Conservation (phyloP, 2,329 filamentous ascomycete genomes). For the Metarhizium anisopliae region DNA sequence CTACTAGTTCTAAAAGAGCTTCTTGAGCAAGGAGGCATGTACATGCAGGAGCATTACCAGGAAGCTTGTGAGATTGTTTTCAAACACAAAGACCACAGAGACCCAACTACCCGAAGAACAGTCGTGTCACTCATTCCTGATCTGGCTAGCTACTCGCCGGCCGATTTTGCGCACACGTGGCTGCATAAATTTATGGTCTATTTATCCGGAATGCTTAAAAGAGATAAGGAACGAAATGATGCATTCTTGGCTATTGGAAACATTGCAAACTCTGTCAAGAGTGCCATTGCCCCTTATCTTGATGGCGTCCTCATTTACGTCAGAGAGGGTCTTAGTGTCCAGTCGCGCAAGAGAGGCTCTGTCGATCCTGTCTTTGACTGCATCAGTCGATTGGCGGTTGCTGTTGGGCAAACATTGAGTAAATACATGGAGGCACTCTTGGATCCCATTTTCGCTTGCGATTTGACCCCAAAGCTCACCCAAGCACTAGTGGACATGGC, state of each 20-base stretch:
- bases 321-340: slow-evolving; percentile 76
- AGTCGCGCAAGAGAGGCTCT: slow-evolving; percentile 57
- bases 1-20: slow-evolving; percentile 88
- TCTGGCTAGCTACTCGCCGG: slow-evolving; percentile 83
- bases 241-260: slow-evolving; percentile 95
- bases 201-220: slow-evolving; percentile 85
- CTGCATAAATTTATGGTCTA: slow-evolving; percentile 97
- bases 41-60: slow-evolving; percentile 92
- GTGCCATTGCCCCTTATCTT: slow-evolving; percentile 87
- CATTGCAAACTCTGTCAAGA: slow-evolving; percentile 92
- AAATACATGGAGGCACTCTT: slow-evolving; percentile 97
- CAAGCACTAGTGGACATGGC: slow-evolving; percentile 97
- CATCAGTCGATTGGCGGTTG: slow-evolving; percentile 91
- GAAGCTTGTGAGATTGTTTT: slow-evolving; percentile 90
- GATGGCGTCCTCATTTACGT: slow-evolving; percentile 93
- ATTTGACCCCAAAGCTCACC: slow-evolving; percentile 84
- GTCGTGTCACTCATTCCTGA: slow-evolving; percentile 88
- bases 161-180: slow-evolving; percentile 79
- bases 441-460: slow-evolving; percentile 94
- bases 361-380: slow-evolving; percentile 89
- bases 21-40: slow-evolving; percentile 93
- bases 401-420: slow-evolving; percentile 91
- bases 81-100: slow-evolving; percentile 86
- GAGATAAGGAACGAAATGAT: slow-evolving; percentile 87
- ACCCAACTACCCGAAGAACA: slow-evolving; percentile 78